These are phyloP conservation scores for Schizochytrium sp. DNA, from an alignment of 108 stramenopile genomes.

Conservation along the genomic window DNA sequence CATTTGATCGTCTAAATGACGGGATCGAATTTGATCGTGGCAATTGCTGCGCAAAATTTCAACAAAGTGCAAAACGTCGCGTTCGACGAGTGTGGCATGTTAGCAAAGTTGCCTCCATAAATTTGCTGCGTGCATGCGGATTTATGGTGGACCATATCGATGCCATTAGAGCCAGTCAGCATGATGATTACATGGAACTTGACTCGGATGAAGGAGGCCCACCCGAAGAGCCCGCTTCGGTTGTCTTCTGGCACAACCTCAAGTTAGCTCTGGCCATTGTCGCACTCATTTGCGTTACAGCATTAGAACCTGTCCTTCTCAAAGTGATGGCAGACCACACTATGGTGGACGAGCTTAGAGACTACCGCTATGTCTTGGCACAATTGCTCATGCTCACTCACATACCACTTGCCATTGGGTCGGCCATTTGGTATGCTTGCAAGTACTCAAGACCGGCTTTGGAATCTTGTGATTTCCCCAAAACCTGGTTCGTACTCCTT, in stretches of 20 bases:
- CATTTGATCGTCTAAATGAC: constrained; percentile 8
- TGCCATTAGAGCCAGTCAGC: constrained; percentile 42
- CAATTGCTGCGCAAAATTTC: neutral
- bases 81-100: neutral
- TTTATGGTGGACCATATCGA: constrained; percentile 37
- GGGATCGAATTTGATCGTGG: constrained; percentile 53
- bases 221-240: constrained; percentile 22
- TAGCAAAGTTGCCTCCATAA: too few species aligned
- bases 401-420: constrained; percentile 54
- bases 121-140: constrained; percentile 20
- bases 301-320: constrained; percentile 47
- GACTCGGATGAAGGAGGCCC: constrained; percentile 38
- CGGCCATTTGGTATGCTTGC: constrained; percentile 38
- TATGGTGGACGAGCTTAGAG: constrained; percentile 12
- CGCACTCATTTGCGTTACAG: constrained; percentile 36
- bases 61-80: neutral
- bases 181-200: neutral
- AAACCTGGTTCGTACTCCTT: constrained; percentile 53
- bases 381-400: constrained; percentile 22
- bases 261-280: neutral
- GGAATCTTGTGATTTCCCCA: constrained; percentile 55
- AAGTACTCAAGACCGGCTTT: constrained; percentile 35
- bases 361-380: constrained; percentile 52
- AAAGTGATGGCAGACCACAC: constrained; percentile 56
- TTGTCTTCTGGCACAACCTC: constrained; percentile 25